Evolutionary conservation across 2,329 filamentous ascomycete species (phyloP), one percentile per base, ranked within the genome.

Genomic region (Aspergillus intermedius): DNA sequence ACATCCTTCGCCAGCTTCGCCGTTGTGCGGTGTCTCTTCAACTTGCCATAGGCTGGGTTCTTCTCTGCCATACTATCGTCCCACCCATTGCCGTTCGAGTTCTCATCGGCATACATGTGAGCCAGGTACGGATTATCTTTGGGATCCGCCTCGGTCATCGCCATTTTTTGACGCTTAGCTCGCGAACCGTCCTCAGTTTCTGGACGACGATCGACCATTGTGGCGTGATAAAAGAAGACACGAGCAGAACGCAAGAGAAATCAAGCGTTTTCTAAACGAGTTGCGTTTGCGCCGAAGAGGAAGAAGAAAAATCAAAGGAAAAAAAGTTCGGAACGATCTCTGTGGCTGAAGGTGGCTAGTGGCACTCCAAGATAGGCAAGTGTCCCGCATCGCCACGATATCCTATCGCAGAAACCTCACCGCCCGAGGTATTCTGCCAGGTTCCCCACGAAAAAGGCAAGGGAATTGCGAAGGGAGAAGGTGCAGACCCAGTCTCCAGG

Each of bases 101-200:
- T 57, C 69, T 74, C 66, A 53, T 79, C 73, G 54, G 84, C 78
- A 70, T 91, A 83, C 82, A 87, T 86, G 71, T 98, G 93, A 49
- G 90, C 88, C 54, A 98, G 82, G 74, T 98, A 97, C 1, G 88
- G 88, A 67, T 97, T 97, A 65, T 79, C 64, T 50, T 73, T 72
- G 47, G 80, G 78, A 63, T 81, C 77, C 54, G 68, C 71, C 52
- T 71, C 70, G 57, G 67, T 56, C 58, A 60, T 64, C 44, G 70
- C 64, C 55, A 75, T 76, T 64, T 80, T 80, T 61, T 77, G 74
- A 52, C 76, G 77, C 71, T 78, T 84, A 57, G 69, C 68, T 59
- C 77, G 73, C 54, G 70, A 69, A 58, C 73, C 71, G 53, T 69
- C 72, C 52, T 77, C 73, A 46, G 69, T 65, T 54, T 77, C 74